Evolutionary conservation across 495 filamentous ascomycete genomes (phyloP).

Genomic region (Tuber indicum): DNA sequence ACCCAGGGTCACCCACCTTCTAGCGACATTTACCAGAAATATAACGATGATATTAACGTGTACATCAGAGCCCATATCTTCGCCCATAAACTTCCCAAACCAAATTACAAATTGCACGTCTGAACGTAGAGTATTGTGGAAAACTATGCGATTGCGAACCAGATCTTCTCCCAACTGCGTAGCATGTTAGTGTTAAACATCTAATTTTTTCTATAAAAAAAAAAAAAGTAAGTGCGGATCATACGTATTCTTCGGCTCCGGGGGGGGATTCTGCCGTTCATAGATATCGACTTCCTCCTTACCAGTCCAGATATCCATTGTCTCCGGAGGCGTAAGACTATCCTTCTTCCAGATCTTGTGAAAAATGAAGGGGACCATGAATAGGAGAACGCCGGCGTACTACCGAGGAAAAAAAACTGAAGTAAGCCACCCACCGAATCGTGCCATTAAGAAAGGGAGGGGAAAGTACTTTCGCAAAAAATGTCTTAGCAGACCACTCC

Average conservation of each 20-base stretch:
- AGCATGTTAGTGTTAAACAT: neutral
- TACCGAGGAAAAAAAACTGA: constrained; percentile 30
- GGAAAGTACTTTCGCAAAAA: constrained; percentile 27
- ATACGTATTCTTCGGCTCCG: constrained; percentile 29
- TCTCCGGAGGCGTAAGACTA: constrained; percentile 47
- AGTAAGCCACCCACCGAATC: constrained; percentile 30
- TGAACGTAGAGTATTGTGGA: neutral
- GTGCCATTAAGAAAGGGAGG: constrained; percentile 27
- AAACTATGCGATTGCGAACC: constrained; percentile 29
- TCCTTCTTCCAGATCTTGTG: constrained; percentile 48
- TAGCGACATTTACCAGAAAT: neutral
- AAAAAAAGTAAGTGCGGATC: neutral
- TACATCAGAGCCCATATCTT: neutral
- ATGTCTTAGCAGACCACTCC: constrained; percentile 19
- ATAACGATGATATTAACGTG: neutral
- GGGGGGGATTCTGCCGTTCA: constrained; percentile 41
- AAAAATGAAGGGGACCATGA: constrained; percentile 51
- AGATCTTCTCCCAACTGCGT: constrained; percentile 33
- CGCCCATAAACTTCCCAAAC: neutral
- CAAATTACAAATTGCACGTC: neutral
- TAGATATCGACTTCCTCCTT: constrained; percentile 57
- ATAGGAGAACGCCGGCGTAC: constrained; percentile 58
- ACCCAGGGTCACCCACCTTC: neutral
- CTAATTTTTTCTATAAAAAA: neutral
- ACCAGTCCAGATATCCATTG: constrained; percentile 58